Percentiles rank a stretch among this genome's conserved stretches.
These are phyloP conservation scores for Lentinula sp. DNA, from an alignment of 768 basidiomycete genomes.

Conservation along the genomic window DNA sequence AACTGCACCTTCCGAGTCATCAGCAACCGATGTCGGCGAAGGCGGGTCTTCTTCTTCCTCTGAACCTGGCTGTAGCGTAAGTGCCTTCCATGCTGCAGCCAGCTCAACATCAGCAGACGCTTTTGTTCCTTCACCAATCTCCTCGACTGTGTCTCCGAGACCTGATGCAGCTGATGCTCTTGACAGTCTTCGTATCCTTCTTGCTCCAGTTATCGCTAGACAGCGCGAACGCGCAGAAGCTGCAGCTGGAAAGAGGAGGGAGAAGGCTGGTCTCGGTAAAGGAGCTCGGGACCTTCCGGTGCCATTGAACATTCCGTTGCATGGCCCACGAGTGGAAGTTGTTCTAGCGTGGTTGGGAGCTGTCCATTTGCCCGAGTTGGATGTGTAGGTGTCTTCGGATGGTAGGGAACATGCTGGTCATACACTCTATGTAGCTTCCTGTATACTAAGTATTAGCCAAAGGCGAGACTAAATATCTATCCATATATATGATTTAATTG, in stretches of 20 bases:
- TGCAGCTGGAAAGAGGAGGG: slow-evolving; percentile 36
- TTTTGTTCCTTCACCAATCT: not conserved
- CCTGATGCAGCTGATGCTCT: slow-evolving; percentile 49
- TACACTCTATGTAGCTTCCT: not conserved
- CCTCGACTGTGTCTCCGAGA: slow-evolving; percentile 20
- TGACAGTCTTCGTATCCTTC: slow-evolving; percentile 65
- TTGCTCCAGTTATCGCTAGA: slow-evolving; percentile 62
- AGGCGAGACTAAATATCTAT: not conserved
- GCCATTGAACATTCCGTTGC: slow-evolving; percentile 75
- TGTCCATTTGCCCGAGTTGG: slow-evolving; percentile 72
- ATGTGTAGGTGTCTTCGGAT: slow-evolving; percentile 19
- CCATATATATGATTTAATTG: not conserved
- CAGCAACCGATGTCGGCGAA: not conserved
- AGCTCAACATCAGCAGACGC: not conserved
- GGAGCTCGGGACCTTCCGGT: slow-evolving; percentile 50
- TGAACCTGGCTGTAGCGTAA: not conserved
- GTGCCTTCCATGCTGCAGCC: not conserved
- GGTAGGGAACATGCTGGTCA: not conserved
- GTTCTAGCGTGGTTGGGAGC: slow-evolving; percentile 82
- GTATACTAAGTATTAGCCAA: not conserved
- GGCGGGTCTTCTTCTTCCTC: not conserved
- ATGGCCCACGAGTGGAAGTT: slow-evolving; percentile 82
- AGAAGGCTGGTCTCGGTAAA: slow-evolving; percentile 2
- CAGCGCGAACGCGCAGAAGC: slow-evolving; percentile 56
- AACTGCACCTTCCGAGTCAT: not conserved